A percentile compares a stretch with the other conserved stretches of the same genome.
phyloP scores from a whole-genome alignment of 2,329 filamentous ascomycete species.

The Xylaria sp. region DNA sequence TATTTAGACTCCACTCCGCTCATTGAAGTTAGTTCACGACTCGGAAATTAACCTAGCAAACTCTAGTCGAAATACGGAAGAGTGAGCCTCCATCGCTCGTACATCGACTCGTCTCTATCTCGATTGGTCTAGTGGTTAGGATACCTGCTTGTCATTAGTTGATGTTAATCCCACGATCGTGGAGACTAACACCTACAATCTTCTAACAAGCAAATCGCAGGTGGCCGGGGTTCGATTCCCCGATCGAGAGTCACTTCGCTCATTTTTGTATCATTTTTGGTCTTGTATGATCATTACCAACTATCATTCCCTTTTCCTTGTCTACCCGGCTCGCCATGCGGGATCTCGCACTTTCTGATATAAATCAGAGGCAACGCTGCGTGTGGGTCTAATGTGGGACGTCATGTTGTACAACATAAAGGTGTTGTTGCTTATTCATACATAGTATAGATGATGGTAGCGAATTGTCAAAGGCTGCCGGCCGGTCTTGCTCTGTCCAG shows the following conservation, averaged over 20 bases:
- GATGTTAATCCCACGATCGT: slow-evolving; percentile 17
- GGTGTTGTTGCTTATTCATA: neutral
- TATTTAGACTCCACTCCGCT: slow-evolving; percentile 5
- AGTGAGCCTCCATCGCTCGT: neutral
- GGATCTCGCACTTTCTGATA: neutral
- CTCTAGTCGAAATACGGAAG: slow-evolving; percentile 1
- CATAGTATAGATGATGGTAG: neutral
- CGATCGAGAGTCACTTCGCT: slow-evolving; percentile 48
- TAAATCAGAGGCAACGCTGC: neutral
- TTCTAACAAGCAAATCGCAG: slow-evolving; percentile 38
- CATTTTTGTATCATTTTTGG: neutral
- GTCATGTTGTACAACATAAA: neutral
- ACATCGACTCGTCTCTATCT: slow-evolving; percentile 37
- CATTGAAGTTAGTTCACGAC: slow-evolving; percentile 1
- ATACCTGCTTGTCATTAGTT: slow-evolving; percentile 37
- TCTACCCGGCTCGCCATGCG: neutral
- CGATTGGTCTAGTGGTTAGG: slow-evolving; percentile 41
- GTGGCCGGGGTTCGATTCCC: slow-evolving; percentile 51
- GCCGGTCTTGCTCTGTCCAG: neutral
- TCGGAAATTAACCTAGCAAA: neutral
- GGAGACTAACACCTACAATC: neutral
- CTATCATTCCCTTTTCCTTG: neutral
- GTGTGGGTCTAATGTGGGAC: neutral
- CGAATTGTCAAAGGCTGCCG: neutral
- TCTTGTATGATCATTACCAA: neutral